These are phyloP conservation scores for Cadophora malorum DNA, from an alignment of 2,329 filamentous ascomycete genomes.

Conservation along the genomic window DNA sequence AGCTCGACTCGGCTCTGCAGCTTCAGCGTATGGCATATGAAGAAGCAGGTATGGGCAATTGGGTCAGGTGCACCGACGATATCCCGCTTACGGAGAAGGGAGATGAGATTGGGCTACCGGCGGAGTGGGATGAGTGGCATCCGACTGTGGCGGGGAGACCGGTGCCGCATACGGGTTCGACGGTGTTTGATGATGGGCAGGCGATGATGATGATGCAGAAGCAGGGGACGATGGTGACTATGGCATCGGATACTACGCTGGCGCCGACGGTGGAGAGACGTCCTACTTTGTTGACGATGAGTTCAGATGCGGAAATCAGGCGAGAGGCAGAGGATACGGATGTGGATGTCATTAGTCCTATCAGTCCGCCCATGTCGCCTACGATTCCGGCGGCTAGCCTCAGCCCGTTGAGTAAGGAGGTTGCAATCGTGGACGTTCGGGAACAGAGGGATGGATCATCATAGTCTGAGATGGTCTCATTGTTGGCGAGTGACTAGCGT, in stretches of 20 bases:
- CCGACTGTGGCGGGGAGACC: conserved; percentile 8
- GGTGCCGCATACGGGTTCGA: neutral
- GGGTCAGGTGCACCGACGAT: conserved; percentile 14
- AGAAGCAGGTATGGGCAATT: conserved; percentile 10
- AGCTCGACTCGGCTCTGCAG: conserved; percentile 13
- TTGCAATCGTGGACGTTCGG: neutral
- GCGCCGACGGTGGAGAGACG: neutral
- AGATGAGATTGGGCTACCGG: conserved; percentile 8
- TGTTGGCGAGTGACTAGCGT: neutral
- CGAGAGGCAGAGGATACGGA: neutral
- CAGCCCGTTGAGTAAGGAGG: neutral
- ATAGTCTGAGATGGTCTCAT: neutral
- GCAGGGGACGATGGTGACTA: neutral
- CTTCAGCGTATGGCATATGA: conserved; percentile 19
- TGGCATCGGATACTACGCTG: neutral
- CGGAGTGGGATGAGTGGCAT: conserved; percentile 21
- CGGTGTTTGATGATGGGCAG: neutral
- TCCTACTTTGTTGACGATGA: neutral
- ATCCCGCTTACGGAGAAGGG: conserved; percentile 14
- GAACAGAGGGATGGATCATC: neutral
- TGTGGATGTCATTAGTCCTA: neutral
- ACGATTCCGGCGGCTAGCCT: neutral
- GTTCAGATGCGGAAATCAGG: neutral
- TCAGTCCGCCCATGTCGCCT: conserved; percentile 6
- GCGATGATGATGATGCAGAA: neutral